Base-by-base conservation (phyloP, 1,284 basidiomycete genomes). In the Inonotus obliquus region DNA sequence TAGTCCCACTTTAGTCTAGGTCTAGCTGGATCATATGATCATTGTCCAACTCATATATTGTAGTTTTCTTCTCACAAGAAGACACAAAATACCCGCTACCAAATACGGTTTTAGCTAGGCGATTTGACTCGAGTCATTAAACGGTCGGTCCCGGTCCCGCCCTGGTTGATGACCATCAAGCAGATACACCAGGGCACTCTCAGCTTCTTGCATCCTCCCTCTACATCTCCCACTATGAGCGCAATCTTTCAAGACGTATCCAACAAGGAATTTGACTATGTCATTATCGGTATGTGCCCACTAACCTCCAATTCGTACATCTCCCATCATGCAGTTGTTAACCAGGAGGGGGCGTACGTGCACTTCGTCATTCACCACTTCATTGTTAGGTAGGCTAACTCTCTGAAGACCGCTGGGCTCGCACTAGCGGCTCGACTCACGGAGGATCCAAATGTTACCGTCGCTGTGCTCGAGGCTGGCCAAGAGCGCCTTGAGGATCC, bases 351-450 rank as follows among this genome's bases (percentile, higher is more conserved):
- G 62, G 62, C 38, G 62, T 63, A 29, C n/a, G 59, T 32, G 2
- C 23, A 23, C 11, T 10, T 19, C 35, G 4, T 21, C 9, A n/a
- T 10, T 19, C 35, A 6, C 35, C 9, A n/a, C n/a, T 23, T 23
- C 54, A 6, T 6, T 58, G 3, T 10, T 21, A 37, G 6, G 11
- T 19, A 23, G 19, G 13, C 39, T 60, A 19, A 44, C 10, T 49
- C 5, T 11, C 19, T 51, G 10, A 9, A 68, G 68, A 64, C 79
- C 4, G 72, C 75, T 0, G 79, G 79, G 9, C 67, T 77, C 14
- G 75, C 76, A 0, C 69, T 82, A 2, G 81, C 81, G 7, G 71
- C 71, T 38, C 72, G 81, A 2, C 70, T 83, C 19, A 69, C 75
- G 0, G 78, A 79, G 59, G 75, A 82, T 62, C 64, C 74, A 0